These are phyloP conservation scores for Xylariaceae sp. DNA, from an alignment of 2,329 filamentous ascomycete species.

Conservation along the genomic window DNA sequence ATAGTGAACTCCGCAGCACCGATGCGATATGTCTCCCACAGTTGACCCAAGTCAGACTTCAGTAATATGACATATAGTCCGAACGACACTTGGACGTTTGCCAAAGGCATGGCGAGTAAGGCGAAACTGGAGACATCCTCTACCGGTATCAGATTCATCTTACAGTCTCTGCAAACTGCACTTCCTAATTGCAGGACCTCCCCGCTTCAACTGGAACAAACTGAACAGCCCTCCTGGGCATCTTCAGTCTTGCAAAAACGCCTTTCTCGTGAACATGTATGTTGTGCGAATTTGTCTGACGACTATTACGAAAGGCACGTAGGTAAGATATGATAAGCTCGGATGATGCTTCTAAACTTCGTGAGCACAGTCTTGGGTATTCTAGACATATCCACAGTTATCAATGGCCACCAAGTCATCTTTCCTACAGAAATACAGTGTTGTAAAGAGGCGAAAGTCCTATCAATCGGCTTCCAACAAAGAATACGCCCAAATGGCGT, in stretches of 20 bases:
- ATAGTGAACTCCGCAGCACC: conserved; percentile 43
- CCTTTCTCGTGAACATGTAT: neutral
- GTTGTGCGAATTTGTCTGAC: neutral
- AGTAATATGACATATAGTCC: neutral
- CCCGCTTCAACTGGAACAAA: neutral
- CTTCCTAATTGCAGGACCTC: neutral
- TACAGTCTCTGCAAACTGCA: neutral
- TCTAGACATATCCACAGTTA: too few species aligned
- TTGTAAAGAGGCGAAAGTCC: too few species aligned
- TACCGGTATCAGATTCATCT: neutral
- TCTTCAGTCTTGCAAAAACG: neutral
- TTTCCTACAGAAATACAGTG: too few species aligned
- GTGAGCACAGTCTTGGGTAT: too few species aligned
- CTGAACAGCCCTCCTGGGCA: neutral
- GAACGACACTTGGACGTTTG: neutral
- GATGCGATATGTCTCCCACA: conserved; percentile 4
- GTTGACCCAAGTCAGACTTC: neutral
- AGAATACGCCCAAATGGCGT: too few species aligned
- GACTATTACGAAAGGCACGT: neutral
- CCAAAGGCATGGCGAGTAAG: neutral
- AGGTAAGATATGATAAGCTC: neutral
- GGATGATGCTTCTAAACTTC: neutral
- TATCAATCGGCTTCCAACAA: too few species aligned
- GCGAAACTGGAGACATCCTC: neutral
- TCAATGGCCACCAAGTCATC: too few species aligned